Base-by-base conservation (phyloP, 2,329 filamentous ascomycete genomes). In the Fusarium ambrosium region DNA sequence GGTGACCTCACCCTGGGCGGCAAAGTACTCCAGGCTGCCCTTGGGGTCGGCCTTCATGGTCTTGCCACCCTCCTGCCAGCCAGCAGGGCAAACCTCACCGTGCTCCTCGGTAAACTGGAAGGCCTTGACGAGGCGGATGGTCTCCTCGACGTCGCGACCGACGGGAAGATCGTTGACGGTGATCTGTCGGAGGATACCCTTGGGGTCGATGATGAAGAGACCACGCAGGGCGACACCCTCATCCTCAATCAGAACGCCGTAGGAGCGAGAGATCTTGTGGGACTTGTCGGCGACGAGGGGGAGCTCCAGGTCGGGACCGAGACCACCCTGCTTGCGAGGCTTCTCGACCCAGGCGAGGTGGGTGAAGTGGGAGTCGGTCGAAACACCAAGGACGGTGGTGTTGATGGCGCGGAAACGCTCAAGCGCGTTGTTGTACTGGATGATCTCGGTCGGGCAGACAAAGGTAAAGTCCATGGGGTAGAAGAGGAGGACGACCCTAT, bases 51-150 rank as follows among this genome's bases (percentile, higher is more conserved):
- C 84, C 85, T 88, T 88, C 82, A 88, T 87, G 62, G 82, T 83
- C 81, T 87, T 84, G 78, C 79, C 80, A 61, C 86, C 86, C 69
- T 84, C 80, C 69, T 84, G 83, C 86, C 86, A 88, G 77, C 86
- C 86, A 64, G 86, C 86, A 53, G 86, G 86, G 83, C 86, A 95
- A 65, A 94, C 89, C 81, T 94, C 91, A 83, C 95, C 95, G 87
- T 93, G 94, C 77, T 94, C 93, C 76, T 95, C 93, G 14, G 93
- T 93, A 86, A 96, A 94, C 83, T 95, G 94, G 82, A 95, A 95
- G 7, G 93, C 92, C 75, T 92, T 88, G 68, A 92, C 89, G 1
- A 93, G 92, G 41, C 91, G 89, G 76, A 91, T 85, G 2, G 89
- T 88, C 84, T 92, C 91, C 79, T 91, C 89, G 64, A 92, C 91